These are phyloP conservation scores for Stagonosporopsis rhizophila DNA, from an alignment of 2,329 filamentous ascomycete species.

Conservation along the genomic window DNA sequence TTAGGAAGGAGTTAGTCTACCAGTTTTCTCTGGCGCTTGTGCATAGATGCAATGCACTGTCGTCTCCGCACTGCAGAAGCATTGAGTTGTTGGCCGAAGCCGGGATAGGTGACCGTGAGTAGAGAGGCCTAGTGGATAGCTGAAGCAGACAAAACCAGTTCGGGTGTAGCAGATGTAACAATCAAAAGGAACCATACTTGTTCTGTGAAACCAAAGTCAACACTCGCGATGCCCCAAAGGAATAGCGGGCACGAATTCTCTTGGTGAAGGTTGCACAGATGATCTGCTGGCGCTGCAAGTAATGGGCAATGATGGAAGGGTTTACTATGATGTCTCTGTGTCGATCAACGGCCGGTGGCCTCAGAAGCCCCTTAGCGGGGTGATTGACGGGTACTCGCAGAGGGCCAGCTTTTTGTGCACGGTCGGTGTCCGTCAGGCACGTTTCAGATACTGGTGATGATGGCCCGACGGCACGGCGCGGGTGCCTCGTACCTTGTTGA, in stretches of 20 bases:
- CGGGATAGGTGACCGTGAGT: not conserved
- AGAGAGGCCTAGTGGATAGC: conserved; percentile 4
- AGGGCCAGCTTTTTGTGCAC: conserved; percentile 12
- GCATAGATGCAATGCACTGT: not conserved
- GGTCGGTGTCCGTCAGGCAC: conserved; percentile 23
- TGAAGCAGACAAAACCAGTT: conserved; percentile 36
- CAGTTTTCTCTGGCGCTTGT: conserved; percentile 1
- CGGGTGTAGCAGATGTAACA: conserved; percentile 46
- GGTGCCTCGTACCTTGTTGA: conserved; percentile 27
- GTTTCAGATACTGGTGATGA: conserved; percentile 39
- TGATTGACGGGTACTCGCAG: conserved; percentile 13
- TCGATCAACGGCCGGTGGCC: not conserved
- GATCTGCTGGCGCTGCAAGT: conserved; percentile 19
- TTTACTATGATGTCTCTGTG: conserved; percentile 6
- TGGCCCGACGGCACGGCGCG: conserved; percentile 39
- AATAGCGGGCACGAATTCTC: conserved; percentile 24
- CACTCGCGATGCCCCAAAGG: conserved; percentile 27
- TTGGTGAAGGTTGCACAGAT: conserved; percentile 32
- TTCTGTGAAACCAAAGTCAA: conserved; percentile 33
- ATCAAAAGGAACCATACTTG: conserved; percentile 37
- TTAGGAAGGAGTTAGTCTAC: not conserved
- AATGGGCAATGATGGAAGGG: conserved; percentile 2
- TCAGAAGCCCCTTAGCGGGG: not conserved
- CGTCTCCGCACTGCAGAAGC: not conserved
- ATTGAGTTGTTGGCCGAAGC: conserved; percentile 12